Conservation (phyloP, 306 rosid species). For the Vigna trinervia region DNA sequence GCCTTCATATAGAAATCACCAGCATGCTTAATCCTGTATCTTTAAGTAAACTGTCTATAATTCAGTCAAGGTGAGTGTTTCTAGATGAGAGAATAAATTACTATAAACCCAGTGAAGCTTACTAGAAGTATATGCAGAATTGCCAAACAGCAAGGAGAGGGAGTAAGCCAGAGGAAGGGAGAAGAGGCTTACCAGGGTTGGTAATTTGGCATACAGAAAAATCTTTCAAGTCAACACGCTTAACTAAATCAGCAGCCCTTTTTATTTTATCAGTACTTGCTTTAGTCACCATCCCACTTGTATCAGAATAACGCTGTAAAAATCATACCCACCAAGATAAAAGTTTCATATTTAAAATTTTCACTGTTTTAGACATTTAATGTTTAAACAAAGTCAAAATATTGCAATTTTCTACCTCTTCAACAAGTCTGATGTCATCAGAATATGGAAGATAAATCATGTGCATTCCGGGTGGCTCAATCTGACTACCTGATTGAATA, state of each 20-base stretch:
- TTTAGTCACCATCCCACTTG: slow-evolving; percentile 50
- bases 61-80: background rate
- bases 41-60: slow-evolving; percentile 33
- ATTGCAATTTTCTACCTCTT: slow-evolving; percentile 69
- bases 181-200: slow-evolving; percentile 73
- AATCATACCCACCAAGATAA: slow-evolving; percentile 32
- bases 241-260: slow-evolving; percentile 76
- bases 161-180: background rate
- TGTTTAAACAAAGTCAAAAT: slow-evolving; percentile 27
- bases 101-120: slow-evolving; percentile 34
- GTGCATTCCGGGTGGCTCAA: slow-evolving; percentile 98
- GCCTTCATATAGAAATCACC: background rate
- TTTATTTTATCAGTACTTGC: slow-evolving; percentile 79
- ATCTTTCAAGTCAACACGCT: slow-evolving; percentile 79
- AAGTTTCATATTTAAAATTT: slow-evolving; percentile 36
- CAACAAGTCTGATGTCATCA: slow-evolving; percentile 89
- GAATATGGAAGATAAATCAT: slow-evolving; percentile 92
- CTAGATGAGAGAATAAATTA: background rate
- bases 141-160: background rate
- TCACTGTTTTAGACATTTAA: slow-evolving; percentile 14
- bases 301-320: slow-evolving; percentile 68
- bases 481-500: slow-evolving; percentile 70
- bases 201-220: slow-evolving; percentile 84
- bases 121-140: slow-evolving; percentile 1
- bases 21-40: background rate